phyloP scores from a whole-genome alignment of 2,329 filamentous ascomycete genomes.

The Fusarium falciforme region DNA sequence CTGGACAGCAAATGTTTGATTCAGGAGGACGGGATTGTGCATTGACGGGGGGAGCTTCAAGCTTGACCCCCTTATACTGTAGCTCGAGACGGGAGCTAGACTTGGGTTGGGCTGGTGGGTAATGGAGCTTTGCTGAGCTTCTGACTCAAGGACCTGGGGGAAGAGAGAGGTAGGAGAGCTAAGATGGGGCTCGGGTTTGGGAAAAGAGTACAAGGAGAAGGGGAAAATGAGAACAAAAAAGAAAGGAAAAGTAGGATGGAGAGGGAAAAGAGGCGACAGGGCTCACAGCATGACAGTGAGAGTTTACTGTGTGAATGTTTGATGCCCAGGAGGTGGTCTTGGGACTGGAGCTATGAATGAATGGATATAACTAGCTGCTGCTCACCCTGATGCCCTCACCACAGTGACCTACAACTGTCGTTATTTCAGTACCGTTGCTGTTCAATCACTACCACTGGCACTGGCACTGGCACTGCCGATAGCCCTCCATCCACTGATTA shows the following conservation, averaged over 20 bases:
- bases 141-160: neutral
- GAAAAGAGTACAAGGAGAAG: neutral
- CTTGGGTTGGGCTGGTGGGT: neutral
- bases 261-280: constrained; percentile 11
- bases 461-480: neutral
- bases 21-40: neutral
- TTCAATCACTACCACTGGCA: neutral
- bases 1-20: neutral
- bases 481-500: neutral
- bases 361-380: neutral
- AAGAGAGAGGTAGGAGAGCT: neutral
- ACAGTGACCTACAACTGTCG: neutral
- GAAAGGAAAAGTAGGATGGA: neutral
- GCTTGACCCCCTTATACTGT: neutral
- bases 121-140: neutral
- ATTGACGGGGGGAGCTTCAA: neutral
- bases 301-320: neutral
- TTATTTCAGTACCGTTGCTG: neutral
- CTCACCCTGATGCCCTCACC: neutral
- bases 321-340: neutral
- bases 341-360: neutral
- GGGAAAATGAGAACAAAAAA: neutral
- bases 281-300: neutral
- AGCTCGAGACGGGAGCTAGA: neutral
- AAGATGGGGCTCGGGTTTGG: neutral